Evolutionary conservation across 1,284 basidiomycete species (phyloP).

Genomic region (Heliocybe sulcata): DNA sequence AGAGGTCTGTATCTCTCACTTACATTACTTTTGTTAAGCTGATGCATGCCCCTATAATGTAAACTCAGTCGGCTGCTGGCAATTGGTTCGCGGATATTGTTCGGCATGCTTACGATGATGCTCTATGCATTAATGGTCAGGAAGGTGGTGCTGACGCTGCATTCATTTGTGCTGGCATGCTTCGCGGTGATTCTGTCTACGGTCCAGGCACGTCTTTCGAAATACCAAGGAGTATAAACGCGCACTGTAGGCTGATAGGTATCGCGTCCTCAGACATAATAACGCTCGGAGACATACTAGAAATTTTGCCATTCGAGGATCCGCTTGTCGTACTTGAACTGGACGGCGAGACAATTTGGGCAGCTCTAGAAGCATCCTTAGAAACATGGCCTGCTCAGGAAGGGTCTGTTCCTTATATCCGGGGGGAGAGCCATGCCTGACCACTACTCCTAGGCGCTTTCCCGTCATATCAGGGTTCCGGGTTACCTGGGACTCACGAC

Average conservation of each 20-base stretch:
- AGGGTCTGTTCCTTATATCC: too few species aligned
- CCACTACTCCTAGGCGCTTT: constrained; percentile 59
- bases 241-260: neutral
- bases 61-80: constrained; percentile 62
- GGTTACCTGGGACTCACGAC: constrained; percentile 82
- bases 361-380: too few species aligned
- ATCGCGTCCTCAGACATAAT: constrained; percentile 44
- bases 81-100: constrained; percentile 90
- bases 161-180: constrained; percentile 79
- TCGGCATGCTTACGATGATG: constrained; percentile 82
- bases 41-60: neutral
- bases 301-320: constrained; percentile 89
- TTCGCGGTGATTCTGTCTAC: constrained; percentile 84
- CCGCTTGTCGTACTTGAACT: constrained; percentile 79
- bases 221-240: too few species aligned
- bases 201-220: constrained; percentile 53
- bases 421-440: constrained; percentile 4
- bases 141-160: constrained; percentile 74
- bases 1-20: constrained; percentile 37
- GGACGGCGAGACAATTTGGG: constrained; percentile 79
- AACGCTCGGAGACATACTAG: constrained; percentile 78
- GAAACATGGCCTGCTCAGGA: constrained; percentile 14
- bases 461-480: constrained; percentile 84
- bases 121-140: constrained; percentile 49
- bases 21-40: neutral